Base-by-base conservation (phyloP, 2,329 filamentous ascomycete genomes). In the Fusarium sp. region DNA sequence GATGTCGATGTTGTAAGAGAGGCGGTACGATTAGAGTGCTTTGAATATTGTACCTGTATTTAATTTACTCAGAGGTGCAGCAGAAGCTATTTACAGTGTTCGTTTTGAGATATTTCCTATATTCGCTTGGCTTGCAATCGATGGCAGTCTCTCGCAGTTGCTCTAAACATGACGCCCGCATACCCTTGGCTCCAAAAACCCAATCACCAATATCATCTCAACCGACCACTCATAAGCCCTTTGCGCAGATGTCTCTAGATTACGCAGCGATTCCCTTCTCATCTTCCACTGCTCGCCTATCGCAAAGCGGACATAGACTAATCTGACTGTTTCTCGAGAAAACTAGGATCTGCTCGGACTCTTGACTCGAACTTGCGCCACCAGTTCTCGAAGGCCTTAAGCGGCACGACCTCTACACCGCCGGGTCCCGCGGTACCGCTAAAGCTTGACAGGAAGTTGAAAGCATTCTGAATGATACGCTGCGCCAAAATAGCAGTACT, bases 381-480 rank as follows among this genome's bases (percentile, higher is more conserved):
- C 96, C 97, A 99, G 62, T 97, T 93, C 81, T 97, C 91, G 79
- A 99, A 99, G 7, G 92, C 93, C 81, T 93, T 96, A 69, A 99
- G 81, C n/a, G 96, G 94, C 25, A 99, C 93, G 14, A 97, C 91
- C 78, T 98, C 95, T 46, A 91, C 88, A 0, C 91, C 91, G 3
- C 84, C 86, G 26, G 83, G 82, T 4, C 85, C 85, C 3, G 84
- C 84, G 59, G 86, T 86, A 39, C 89, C 88, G 63, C 91, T 93
- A 83, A 97, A 98, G 74, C 93, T 92, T 6, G 95, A 90, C 60
- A 99, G 84, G 79, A 97, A 98, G 81, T 99, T 98, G 80, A 98
- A 99, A 16, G 95, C 96, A 79, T 98, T 97, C 74, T 93, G 91
- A 75, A 99, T 98, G 74, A 99, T 98, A 69, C 93, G 86, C 81